These are phyloP conservation scores for Acanthamoeba polyphaga DNA, from an alignment of 208 protist species.

Conservation along the genomic window DNA sequence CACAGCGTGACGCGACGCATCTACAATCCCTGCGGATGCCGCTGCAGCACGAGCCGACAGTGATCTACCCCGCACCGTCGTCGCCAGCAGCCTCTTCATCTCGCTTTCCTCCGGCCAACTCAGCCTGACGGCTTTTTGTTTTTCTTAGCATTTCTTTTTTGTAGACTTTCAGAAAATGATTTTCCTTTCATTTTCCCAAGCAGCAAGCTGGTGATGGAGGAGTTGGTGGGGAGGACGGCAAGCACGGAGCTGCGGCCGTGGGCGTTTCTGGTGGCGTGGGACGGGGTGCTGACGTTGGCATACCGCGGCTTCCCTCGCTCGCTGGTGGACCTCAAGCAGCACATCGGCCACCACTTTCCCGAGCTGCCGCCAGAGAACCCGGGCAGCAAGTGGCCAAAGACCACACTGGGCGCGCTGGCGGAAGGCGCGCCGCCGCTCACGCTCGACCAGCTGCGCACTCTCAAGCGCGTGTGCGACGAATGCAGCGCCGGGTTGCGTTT, in stretches of 20 bases:
- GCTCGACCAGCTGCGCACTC: not conserved
- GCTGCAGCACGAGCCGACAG: not conserved
- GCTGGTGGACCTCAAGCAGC: constrained; percentile 32
- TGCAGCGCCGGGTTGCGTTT: not conserved
- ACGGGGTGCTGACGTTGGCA: constrained; percentile 42
- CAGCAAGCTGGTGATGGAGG: not conserved
- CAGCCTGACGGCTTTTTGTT: not conserved
- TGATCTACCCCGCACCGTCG: not conserved
- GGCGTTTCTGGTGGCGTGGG: constrained; percentile 62
- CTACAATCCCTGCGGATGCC: not conserved
- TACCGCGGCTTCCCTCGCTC: constrained; percentile 44
- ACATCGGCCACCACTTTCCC: constrained; percentile 17
- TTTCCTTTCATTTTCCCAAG: not conserved
- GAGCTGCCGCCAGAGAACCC: constrained; percentile 70
- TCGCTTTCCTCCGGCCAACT: not conserved
- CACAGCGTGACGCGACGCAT: not conserved
- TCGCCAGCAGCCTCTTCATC: constrained; percentile 4
- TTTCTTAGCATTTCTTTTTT: not conserved
- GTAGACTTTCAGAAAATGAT: not conserved
- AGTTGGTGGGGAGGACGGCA: not conserved
- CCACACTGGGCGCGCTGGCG: constrained; percentile 37
- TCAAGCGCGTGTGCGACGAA: constrained; percentile 46
- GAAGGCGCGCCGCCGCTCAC: not conserved
- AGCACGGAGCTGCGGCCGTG: constrained; percentile 24
- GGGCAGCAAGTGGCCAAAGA: constrained; percentile 67